These are phyloP conservation scores for Onygena corvina DNA, from an alignment of 2,329 filamentous ascomycete genomes.

Conservation along the genomic window DNA sequence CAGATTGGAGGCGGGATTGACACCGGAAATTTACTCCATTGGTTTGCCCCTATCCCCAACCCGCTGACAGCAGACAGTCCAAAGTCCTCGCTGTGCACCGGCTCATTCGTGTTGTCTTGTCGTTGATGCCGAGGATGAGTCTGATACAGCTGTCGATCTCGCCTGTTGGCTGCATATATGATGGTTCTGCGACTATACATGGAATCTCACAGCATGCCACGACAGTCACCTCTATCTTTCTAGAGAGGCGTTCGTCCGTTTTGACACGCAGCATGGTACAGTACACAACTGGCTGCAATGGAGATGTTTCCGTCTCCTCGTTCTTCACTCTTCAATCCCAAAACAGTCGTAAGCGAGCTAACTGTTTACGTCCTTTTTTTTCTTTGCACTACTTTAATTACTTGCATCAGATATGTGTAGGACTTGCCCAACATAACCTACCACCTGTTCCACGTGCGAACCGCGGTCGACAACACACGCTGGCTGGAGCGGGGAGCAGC, in stretches of 20 bases:
- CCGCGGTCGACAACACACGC: slow-evolving; percentile 4
- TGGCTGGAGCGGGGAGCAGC: not conserved
- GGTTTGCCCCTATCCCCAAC: not conserved
- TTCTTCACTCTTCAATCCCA: not conserved
- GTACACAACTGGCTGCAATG: not conserved
- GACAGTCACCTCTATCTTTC: not conserved
- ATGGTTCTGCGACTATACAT: not conserved
- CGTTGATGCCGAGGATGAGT: not conserved
- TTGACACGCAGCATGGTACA: not conserved
- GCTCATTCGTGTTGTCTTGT: not conserved
- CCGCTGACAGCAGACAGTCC: not conserved
- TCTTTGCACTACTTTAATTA: slow-evolving; percentile 3
- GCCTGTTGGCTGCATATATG: not conserved
- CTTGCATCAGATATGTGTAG: slow-evolving; percentile 4
- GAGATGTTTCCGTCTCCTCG: not conserved
- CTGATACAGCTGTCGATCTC: not conserved
- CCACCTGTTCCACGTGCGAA: slow-evolving; percentile 6
- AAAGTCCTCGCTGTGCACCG: no score
- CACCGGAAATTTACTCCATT: not conserved
- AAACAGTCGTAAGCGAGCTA: not conserved
- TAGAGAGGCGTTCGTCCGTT: not conserved
- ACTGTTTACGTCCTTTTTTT: not conserved
- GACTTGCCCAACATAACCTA: slow-evolving; percentile 2
- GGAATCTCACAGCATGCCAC: not conserved
- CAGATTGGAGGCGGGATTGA: no score